Base-by-base conservation (phyloP, 176 grass and related monocot species). In the Hyparrhenia diplandra region DNA sequence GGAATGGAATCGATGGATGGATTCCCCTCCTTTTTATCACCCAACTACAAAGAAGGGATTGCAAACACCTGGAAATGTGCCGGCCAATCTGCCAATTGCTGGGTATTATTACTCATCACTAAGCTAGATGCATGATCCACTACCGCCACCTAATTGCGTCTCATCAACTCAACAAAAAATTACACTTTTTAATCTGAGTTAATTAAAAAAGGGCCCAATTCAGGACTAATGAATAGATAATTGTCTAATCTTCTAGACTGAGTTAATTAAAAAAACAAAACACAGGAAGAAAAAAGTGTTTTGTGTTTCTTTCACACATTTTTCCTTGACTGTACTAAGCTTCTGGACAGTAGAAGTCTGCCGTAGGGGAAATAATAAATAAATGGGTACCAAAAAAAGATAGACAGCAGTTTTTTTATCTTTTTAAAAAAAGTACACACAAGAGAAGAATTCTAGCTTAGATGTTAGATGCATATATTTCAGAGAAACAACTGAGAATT, bases 11-110 rank as follows among this genome's bases (percentile, higher is more conserved):
- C 4, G 31, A 47, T 21, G 31, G 62, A 75, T 84, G 75, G 87
- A 88, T 62, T 51, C 31, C 49, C 28, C 59, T 34, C 42, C 6
- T 40, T 23, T 64, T 37, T 49, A 34, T 62, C 42, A 75, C 8
- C 67, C 67, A 57, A 11, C 73, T 41, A 70, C 29, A 69, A 45
- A 45, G 51, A 69, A 52, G 41, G 66, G 76, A 21, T 34, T 70
- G 52, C 30, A 63, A 75, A 80, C 69, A 88, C 87, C 31, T 84
- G 52, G 77, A 88, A 69, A 80, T 88, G 63, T 69, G 49, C 51
- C 9, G 27, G n/a, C 18, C 31, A 16, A 14, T 63, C 80, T 68
- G 37, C n/a, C 29, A 68, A 27, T 63, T 80, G 49, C 5, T 49
- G 69, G 25, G 23, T 40, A 9, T 14, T 5, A 63, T 63, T 80